phyloP scores from a whole-genome alignment of 208 protist genomes.

The Phytomonas francai region DNA sequence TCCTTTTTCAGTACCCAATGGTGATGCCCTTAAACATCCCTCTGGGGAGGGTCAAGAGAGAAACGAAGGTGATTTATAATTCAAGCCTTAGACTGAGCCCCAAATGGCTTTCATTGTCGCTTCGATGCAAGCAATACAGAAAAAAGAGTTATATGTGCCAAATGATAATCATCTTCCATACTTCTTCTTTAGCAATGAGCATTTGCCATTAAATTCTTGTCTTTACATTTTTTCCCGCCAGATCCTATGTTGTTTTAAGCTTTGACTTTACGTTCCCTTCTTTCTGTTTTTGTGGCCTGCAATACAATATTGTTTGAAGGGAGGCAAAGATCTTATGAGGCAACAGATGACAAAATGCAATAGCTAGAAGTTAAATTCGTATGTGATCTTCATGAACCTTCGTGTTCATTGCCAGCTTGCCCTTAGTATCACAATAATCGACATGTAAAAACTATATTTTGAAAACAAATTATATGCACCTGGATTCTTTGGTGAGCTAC shows the following conservation, averaged over 20 bases:
- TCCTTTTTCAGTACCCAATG: neutral
- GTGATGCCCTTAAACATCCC: neutral
- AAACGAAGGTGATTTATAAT: neutral
- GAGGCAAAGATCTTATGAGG: neutral
- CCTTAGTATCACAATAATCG: neutral
- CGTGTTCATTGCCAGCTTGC: neutral
- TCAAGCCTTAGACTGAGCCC: neutral
- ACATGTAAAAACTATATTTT: neutral
- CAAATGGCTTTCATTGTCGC: neutral
- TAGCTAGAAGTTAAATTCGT: neutral
- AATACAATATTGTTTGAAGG: neutral
- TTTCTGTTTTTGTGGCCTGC: neutral
- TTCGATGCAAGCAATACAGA: neutral
- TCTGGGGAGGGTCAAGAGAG: neutral
- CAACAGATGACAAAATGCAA: neutral
- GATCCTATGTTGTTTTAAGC: neutral
- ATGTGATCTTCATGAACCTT: neutral
- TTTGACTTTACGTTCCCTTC: conserved; percentile 1
- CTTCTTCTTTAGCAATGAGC: neutral
- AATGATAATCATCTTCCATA: conserved; percentile 5
- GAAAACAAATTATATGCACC: neutral
- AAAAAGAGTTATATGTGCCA: neutral
- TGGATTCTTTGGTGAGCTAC: neutral
- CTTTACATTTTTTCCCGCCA: conserved; percentile 11
- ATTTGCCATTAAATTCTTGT: conserved; percentile 9